Percentiles rank a stretch among this genome's conserved stretches.
These are phyloP conservation scores for Arbutus unedo DNA, from an alignment of 148 eudicot species.

Conservation along the genomic window DNA sequence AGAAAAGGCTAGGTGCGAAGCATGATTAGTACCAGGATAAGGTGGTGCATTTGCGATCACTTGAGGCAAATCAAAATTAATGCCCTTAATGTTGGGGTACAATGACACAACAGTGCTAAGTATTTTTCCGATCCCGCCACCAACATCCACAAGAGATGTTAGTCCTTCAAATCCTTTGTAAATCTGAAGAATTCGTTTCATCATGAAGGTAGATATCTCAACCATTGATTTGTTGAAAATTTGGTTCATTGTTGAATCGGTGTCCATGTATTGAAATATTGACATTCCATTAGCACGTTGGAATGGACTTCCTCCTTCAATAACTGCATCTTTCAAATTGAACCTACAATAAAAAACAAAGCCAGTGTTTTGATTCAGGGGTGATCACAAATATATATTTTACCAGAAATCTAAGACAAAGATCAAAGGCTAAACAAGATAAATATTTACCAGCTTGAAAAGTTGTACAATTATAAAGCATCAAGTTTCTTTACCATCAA, in stretches of 20 bases:
- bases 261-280: conserved; percentile 1
- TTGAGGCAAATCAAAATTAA: conserved; percentile 21
- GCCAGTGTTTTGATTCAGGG: no score
- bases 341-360: background rate
- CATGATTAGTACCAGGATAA: background rate
- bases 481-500: no score
- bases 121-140: conserved; percentile 5
- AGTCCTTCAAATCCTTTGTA: conserved; percentile 18
- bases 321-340: conserved; percentile 2
- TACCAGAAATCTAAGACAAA: no score
- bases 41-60: conserved; percentile 5
- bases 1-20: no score
- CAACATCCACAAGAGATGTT: background rate
- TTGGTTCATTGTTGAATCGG: background rate
- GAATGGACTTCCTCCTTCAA: conserved; percentile 10
- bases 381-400: no score
- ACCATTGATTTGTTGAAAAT: background rate
- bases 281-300: conserved; percentile 12
- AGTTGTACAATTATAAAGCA: no score
- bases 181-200: background rate
- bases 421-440: no score
- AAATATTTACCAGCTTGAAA: no score
- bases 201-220: background rate
- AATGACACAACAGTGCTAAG: background rate
- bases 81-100: conserved; percentile 14